Evolutionary conservation across 2,329 filamentous ascomycete species (phyloP).

Genomic region (Beauveria asiatica): DNA sequence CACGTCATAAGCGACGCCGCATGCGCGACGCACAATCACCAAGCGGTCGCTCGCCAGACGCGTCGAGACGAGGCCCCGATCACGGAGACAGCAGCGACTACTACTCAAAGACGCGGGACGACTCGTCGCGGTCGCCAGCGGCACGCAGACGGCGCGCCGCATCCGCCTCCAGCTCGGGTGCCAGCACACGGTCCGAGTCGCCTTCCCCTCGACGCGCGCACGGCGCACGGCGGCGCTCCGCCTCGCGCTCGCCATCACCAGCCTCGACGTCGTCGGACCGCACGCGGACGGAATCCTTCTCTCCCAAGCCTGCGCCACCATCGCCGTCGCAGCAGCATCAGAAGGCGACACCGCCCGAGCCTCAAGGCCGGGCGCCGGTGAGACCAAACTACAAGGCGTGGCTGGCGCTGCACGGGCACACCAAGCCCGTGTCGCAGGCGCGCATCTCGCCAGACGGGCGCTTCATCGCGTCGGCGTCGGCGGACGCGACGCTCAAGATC

Average conservation of each 20-base stretch:
- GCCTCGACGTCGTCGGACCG: conserved; percentile 24
- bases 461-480: conserved; percentile 84
- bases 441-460: conserved; percentile 85
- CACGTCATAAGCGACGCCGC: conserved; percentile 25
- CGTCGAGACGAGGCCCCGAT: conserved; percentile 7
- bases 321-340: not conserved
- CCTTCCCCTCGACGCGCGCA: conserved; percentile 15
- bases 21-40: conserved; percentile 22
- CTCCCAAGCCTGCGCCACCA: conserved; percentile 9
- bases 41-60: conserved; percentile 17
- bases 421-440: conserved; percentile 70
- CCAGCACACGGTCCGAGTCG: conserved; percentile 31
- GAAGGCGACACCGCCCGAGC: conserved; percentile 24
- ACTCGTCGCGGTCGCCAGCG: conserved; percentile 23
- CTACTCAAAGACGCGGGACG: conserved; percentile 18
- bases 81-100: conserved; percentile 18
- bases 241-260: conserved; percentile 25
- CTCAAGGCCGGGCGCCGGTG: conserved; percentile 34
- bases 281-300: conserved; percentile 23
- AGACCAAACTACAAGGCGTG: conserved; percentile 60
- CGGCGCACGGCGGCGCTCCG: conserved; percentile 21
- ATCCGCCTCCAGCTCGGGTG: conserved; percentile 26
- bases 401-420: conserved; percentile 68
- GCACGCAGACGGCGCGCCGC: conserved; percentile 21
- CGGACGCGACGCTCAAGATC: conserved; percentile 83